These are phyloP conservation scores for Serendipita indica DNA, from an alignment of 768 basidiomycete species.

Conservation along the genomic window DNA sequence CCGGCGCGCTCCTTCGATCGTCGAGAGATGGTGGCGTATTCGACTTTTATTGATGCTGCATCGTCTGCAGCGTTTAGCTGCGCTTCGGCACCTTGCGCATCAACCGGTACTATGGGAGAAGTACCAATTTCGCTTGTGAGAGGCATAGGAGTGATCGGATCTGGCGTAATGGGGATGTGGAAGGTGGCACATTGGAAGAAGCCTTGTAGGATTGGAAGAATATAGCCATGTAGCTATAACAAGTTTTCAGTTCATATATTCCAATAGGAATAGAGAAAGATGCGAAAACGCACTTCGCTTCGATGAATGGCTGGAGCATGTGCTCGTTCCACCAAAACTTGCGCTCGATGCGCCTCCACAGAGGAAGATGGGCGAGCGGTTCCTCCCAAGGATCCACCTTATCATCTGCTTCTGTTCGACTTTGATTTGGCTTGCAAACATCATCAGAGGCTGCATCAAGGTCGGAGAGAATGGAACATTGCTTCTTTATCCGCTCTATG, in stretches of 20 bases:
- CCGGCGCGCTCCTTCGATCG: conserved; percentile 83
- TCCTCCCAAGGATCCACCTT: conserved; percentile 43
- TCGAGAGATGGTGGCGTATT: conserved; percentile 73
- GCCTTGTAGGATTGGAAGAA: conserved; percentile 88
- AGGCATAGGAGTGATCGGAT: conserved; percentile 20
- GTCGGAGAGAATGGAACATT: conserved; percentile 44
- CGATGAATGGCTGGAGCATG: conserved; percentile 69
- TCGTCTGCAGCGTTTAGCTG: conserved; percentile 25
- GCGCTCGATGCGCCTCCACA: conserved; percentile 81
- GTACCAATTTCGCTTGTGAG: no score
- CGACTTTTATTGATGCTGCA: conserved; percentile 30
- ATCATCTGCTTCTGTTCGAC: not conserved
- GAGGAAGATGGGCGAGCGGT: conserved; percentile 60
- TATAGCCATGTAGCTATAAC: conserved; percentile 61
- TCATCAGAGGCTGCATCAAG: conserved; percentile 34
- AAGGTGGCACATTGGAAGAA: conserved; percentile 69
- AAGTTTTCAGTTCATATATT: not conserved
- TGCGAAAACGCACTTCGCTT: conserved; percentile 58
- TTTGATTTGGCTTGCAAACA: no score
- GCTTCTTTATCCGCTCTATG: conserved; percentile 38
- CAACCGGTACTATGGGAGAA: no score
- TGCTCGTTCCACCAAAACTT: conserved; percentile 97
- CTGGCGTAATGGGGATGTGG: conserved; percentile 25
- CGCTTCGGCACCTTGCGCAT: conserved; percentile 29
- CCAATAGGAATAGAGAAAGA: not conserved